Conservation (phyloP, 169 alveolate genomes). For the Cyclospora cayetanensis region DNA sequence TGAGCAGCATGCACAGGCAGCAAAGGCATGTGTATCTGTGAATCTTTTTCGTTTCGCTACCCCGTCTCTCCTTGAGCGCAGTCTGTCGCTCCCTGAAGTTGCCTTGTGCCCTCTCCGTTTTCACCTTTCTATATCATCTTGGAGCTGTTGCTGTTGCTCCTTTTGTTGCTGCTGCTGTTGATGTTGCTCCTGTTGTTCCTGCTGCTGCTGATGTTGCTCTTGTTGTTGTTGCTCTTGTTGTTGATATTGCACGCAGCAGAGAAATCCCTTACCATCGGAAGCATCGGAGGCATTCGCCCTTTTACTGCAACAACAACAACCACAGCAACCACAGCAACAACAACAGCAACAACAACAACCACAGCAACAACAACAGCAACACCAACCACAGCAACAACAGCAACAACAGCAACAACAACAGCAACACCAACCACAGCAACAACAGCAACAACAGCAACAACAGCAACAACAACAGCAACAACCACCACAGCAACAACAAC, state of each 20-base stretch:
- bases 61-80: too few species aligned
- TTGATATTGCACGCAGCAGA: not conserved
- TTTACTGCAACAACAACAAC: not conserved
- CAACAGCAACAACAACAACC: not conserved
- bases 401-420: not conserved
- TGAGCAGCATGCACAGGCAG: too few species aligned
- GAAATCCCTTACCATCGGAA: not conserved
- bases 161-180: slow-evolving; percentile 9
- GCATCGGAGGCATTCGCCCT: not conserved
- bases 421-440: not conserved
- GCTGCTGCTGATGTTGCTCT: not conserved
- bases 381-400: not conserved
- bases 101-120: not conserved
- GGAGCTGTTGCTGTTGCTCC: not conserved
- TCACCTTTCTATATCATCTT: not conserved
- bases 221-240: not conserved
- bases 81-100: too few species aligned
- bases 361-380: not conserved
- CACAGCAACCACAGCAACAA: not conserved
- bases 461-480: not conserved
- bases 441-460: not conserved
- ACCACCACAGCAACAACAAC: not conserved
- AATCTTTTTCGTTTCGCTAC: too few species aligned
- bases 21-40: too few species aligned
- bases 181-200: not conserved